phyloP scores from a whole-genome alignment of 2,329 filamentous ascomycete genomes.

The Penicillium sp. region DNA sequence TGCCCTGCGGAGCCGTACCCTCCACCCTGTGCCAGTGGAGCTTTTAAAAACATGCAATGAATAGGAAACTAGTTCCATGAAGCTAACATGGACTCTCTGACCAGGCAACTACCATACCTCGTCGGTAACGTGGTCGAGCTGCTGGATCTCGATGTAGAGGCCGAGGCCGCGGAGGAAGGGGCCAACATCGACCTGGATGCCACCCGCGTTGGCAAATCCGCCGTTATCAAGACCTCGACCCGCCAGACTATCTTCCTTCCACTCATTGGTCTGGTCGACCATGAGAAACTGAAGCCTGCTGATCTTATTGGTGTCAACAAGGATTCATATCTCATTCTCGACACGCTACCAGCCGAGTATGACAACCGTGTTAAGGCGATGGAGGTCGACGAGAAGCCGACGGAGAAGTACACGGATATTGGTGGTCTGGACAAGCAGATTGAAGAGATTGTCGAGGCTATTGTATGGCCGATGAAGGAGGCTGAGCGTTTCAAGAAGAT shows the following conservation, averaged over 20 bases:
- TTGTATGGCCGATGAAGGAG: conserved; percentile 99
- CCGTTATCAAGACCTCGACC: conserved; percentile 98
- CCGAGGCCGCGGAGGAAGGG: conserved; percentile 94
- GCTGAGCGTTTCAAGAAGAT: conserved; percentile 99
- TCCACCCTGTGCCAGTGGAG: conserved; percentile 15
- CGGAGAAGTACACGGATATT: conserved; percentile 97
- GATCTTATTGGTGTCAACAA: conserved; percentile 99
- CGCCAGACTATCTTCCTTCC: conserved; percentile 98
- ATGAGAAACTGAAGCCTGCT: conserved; percentile 89
- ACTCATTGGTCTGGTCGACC: conserved; percentile 94
- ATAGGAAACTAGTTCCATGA: neutral
- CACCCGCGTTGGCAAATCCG: conserved; percentile 94
- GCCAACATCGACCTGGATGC: conserved; percentile 98
- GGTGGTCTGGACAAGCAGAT: conserved; percentile 98
- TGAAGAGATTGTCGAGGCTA: conserved; percentile 95
- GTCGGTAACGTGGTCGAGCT: conserved; percentile 98
- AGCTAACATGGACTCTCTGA: conserved; percentile 15
- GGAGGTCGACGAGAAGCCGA: conserved; percentile 99
- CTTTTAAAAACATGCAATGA: conserved; percentile 11
- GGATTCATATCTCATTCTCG: conserved; percentile 95
- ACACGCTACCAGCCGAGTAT: conserved; percentile 96
- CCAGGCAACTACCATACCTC: conserved; percentile 92
- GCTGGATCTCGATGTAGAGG: conserved; percentile 91
- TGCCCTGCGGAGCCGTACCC: neutral
- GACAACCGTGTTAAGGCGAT: conserved; percentile 99